Base-by-base conservation (phyloP, 441 rosid genomes). In the Populus hybrid region DNA sequence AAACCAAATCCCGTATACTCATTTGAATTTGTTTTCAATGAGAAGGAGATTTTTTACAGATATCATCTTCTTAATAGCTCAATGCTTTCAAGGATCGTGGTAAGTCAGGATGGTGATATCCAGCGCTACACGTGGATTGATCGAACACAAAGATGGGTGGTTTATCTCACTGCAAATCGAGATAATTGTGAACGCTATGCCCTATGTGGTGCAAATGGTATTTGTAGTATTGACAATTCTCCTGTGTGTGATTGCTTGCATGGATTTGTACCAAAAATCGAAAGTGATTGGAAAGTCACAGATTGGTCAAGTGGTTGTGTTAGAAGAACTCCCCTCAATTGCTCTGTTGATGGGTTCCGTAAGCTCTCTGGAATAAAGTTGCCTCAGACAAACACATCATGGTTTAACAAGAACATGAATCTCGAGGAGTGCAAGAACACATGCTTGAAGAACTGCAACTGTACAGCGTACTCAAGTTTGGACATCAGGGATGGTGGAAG, bases 21-120 rank as follows among this genome's bases (percentile, higher is more conserved):
- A 2, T 61, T 11, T 38, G 64, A 63, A 8, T 77, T 71, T 64
- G 75, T 69, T 28, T 40, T 63, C 3, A 71, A 36, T 1, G 79
- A 73, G 7, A 14, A 28, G 18, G 74, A 73, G 61, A 42, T 59
- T 1, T 68, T 73, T 56, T 74, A 68, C 21, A 9, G 5, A 24
- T 77, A 10, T 11, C 45, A 71, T 63, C 73, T 53, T 33, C 21
- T 16, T 14, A 35, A 56, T 9, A 28, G 5, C 68, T 69, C 75
- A 71, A 1, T 71, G 4, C 31, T 38, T 6, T 18, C 75, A 7
- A 77, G 28, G 11, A 8, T 64, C n/a, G 75, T 77, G 26, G 16
- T 71, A 23, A 77, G 31, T 68, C 67, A 70, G 91, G 18, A 12
- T 23, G 81, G 81, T 40, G 20, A 24, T 31, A 3, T 9, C 68